Conservation (phyloP, 768 basidiomycete genomes). For the Leccinum barrowsii region DNA sequence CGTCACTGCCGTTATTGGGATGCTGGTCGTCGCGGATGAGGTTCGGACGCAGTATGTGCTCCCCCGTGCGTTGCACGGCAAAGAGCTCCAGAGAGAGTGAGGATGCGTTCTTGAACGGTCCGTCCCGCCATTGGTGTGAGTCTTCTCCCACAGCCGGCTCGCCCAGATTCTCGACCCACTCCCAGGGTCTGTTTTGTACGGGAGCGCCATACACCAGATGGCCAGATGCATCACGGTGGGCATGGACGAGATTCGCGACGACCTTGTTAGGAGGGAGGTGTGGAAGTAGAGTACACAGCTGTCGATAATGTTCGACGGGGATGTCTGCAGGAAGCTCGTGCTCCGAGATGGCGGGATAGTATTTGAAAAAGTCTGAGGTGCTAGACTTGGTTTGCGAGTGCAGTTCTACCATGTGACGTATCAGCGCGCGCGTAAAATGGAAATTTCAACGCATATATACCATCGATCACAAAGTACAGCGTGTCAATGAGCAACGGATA, state of each 20-base stretch:
- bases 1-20: background rate
- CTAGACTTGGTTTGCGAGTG: slow-evolving; percentile 53
- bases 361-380: slow-evolving; percentile 54
- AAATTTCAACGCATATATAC: slow-evolving; percentile 34
- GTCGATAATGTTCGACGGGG: slow-evolving; percentile 54
- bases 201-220: slow-evolving; percentile 45
- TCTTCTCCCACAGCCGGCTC: slow-evolving; percentile 40
- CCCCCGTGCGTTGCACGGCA: slow-evolving; percentile 61
- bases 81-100: slow-evolving; percentile 75
- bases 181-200: slow-evolving; percentile 78
- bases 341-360: slow-evolving; percentile 53
- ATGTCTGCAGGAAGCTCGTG: slow-evolving; percentile 52
- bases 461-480: slow-evolving; percentile 68
- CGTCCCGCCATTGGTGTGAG: slow-evolving; percentile 37
- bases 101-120: slow-evolving; percentile 59
- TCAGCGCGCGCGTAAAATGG: background rate
- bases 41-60: slow-evolving; percentile 34
- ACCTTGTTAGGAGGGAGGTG: slow-evolving; percentile 47
- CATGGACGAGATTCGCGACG: slow-evolving; percentile 52
- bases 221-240: slow-evolving; percentile 54
- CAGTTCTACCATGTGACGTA: slow-evolving; percentile 45
- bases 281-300: slow-evolving; percentile 56
- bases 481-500: slow-evolving; percentile 74
- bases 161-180: slow-evolving; percentile 80
- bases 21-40: background rate